These are phyloP conservation scores for Avena sativa DNA, from an alignment of 176 grass and related monocot species.

Conservation along the genomic window DNA sequence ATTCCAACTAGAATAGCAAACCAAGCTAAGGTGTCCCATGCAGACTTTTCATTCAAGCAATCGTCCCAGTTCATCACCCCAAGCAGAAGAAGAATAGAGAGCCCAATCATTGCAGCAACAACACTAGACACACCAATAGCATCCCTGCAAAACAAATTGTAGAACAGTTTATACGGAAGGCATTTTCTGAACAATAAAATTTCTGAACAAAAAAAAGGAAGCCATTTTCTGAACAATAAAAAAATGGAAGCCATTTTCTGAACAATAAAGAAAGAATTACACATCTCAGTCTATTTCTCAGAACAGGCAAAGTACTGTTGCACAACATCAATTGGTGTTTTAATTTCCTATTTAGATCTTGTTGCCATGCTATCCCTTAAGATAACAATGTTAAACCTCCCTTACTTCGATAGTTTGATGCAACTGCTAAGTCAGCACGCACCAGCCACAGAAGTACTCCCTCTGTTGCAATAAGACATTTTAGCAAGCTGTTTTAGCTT, in stretches of 20 bases:
- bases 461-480: no score
- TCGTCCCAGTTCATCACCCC: slow-evolving; percentile 95
- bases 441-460: not conserved
- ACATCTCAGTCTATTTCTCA: slow-evolving; percentile 5
- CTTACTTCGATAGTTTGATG: not conserved
- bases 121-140: slow-evolving; percentile 78
- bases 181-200: slow-evolving; percentile 1
- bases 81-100: slow-evolving; percentile 85
- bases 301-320: not conserved
- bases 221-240: not conserved
- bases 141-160: slow-evolving; percentile 53
- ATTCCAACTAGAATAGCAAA: slow-evolving; percentile 99
- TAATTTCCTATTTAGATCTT: slow-evolving; percentile 19
- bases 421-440: not conserved
- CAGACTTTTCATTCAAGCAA: slow-evolving; percentile 94
- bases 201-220: not conserved
- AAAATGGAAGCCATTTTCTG: not conserved
- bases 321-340: not conserved
- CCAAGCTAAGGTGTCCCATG: slow-evolving; percentile 97
- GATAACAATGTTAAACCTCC: slow-evolving; percentile 6
- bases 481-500: no score
- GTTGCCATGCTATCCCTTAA: not conserved
- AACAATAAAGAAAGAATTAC: not conserved
- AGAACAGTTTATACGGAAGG: slow-evolving; percentile 4
- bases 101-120: slow-evolving; percentile 90